These are phyloP conservation scores for Heliamphora pulchella DNA, from an alignment of 179 eudicot genomes.

Conservation along the genomic window DNA sequence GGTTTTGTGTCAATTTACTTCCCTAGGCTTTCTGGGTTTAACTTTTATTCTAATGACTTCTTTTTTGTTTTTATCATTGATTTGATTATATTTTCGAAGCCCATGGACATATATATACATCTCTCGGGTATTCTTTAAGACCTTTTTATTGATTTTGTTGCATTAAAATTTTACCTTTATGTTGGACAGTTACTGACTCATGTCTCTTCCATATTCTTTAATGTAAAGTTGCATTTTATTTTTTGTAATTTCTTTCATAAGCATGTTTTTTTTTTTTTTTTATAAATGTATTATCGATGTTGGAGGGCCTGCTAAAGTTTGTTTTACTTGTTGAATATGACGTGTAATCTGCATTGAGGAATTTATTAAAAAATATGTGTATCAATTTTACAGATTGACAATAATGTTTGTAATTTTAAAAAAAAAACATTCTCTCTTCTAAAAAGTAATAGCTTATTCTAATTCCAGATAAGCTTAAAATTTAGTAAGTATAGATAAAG, in stretches of 20 bases:
- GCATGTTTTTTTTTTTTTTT: too few species aligned
- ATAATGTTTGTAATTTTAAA: too few species aligned
- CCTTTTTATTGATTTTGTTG: neutral
- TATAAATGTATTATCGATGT: neutral
- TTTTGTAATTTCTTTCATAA: neutral
- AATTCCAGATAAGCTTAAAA: too few species aligned
- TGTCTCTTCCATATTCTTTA: neutral
- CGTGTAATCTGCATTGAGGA: too few species aligned
- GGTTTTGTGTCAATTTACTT: neutral
- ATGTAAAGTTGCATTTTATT: neutral
- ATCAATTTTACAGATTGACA: too few species aligned
- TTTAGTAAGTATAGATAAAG: too few species aligned
- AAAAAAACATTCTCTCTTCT: too few species aligned
- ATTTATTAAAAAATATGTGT: too few species aligned
- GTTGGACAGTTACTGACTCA: neutral
- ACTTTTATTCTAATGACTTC: neutral
- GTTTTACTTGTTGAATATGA: neutral
- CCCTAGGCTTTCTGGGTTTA: neutral
- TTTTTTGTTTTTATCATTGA: neutral
- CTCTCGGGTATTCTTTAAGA: neutral
- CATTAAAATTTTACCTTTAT: neutral
- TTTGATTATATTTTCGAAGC: neutral
- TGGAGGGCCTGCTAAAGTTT: neutral
- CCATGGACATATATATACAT: neutral
- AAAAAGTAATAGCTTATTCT: too few species aligned